Evolutionary conservation across 345 rosid species (phyloP), one percentile per base, ranked within the genome.

Genomic region (Ceriops zippeliana): DNA sequence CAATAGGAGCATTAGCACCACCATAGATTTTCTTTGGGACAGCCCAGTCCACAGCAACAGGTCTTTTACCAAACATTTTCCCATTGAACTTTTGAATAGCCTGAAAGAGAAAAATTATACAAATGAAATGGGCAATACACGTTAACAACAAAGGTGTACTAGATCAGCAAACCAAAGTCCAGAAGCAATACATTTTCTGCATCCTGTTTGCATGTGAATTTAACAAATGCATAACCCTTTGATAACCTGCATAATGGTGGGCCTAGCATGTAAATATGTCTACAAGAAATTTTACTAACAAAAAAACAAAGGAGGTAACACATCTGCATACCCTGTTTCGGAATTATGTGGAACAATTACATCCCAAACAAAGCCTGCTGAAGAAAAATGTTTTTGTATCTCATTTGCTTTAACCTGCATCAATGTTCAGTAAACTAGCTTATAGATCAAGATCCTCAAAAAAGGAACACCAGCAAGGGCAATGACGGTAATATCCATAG

Each of bases 41-140:
- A 70, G 96, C 99, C 99, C 96, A 91, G 75, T 95, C 99, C 70
- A 95, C 93, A 62, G 96, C 96, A 76, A 91, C 86, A 37, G 96
- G 85, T 75, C 99, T 86, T 82, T 84, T 85, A 64, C 74, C 82
- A 82, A 89, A 84, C 83, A 58, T 77, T 74, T 87, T 78, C 66
- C 88, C 90, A n/a, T 93, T 91, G 84, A 93, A 91, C 86, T 84
- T 88, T 81, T 86, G 69, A 81, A 91, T 89, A 75, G 96, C 97
- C 98, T 91, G 87, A 79, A 77, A 71, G 47, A 28, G 1, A 15
- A 56, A 71, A 75, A 37, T 62, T 17, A 76, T 6, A 15, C 1
- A 38, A 22, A 52, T 34, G 60, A 73, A 78, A 54, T 38, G 42
- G 47, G 60, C 27, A 74, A 72, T 6, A 57, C 26, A 51, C 7